These are phyloP conservation scores for Ceratobasidium sp. DNA, from an alignment of 1,284 basidiomycete genomes.

Conservation along the genomic window DNA sequence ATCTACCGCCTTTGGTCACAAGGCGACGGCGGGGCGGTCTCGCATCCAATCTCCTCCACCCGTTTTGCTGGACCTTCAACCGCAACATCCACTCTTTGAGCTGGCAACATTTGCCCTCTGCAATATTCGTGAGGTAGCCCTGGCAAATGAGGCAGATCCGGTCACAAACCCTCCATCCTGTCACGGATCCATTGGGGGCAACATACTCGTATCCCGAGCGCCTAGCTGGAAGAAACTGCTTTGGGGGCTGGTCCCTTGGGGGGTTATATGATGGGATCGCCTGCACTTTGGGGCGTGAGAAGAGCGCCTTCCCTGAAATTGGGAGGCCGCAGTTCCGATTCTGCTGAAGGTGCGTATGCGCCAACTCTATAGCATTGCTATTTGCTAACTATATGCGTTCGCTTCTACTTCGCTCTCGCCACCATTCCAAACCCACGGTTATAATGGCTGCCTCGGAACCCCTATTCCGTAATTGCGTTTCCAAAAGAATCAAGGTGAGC, in stretches of 20 bases:
- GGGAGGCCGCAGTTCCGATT: constrained; percentile 73
- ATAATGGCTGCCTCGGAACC: neutral
- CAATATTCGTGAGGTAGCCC: no score
- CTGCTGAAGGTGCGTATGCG: constrained; percentile 56
- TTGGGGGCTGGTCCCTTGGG: constrained; percentile 73
- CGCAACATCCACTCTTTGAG: neutral
- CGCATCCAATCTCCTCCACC: neutral
- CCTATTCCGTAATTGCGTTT: neutral
- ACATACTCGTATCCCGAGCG: constrained; percentile 63
- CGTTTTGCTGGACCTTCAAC: neutral
- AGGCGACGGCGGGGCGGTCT: neutral
- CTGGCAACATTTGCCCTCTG: no score
- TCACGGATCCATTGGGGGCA: constrained; percentile 59
- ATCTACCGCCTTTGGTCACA: neutral
- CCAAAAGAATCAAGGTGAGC: neutral
- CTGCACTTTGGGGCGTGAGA: constrained; percentile 57
- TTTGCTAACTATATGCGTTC: neutral
- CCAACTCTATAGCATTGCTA: neutral
- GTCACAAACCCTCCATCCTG: constrained; percentile 55
- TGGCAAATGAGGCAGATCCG: no score
- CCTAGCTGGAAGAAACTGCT: constrained; percentile 64
- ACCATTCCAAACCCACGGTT: neutral
- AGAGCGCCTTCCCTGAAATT: constrained; percentile 50
- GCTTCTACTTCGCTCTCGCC: neutral
- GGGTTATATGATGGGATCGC: constrained; percentile 73